Percentiles rank a stretch among this genome's conserved stretches.
Conservation (phyloP, 176 grass and related monocot genomes). For the Cenchrus fungigraminus region DNA sequence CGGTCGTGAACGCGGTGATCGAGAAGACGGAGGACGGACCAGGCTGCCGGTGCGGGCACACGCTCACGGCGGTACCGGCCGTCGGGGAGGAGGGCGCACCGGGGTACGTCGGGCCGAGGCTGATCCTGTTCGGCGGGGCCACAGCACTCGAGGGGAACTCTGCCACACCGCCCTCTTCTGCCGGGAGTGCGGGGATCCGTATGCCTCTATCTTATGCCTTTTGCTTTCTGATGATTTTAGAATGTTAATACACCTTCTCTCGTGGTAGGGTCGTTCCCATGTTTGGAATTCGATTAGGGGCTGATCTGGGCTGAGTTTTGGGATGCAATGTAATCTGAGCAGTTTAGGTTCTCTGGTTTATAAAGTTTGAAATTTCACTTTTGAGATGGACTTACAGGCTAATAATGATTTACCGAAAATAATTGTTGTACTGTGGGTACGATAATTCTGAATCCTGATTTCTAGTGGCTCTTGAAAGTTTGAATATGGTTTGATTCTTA, state of each 20-base stretch:
- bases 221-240: constrained; percentile 30
- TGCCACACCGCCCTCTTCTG: constrained; percentile 72
- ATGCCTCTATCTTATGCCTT: constrained; percentile 44
- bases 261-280: neutral
- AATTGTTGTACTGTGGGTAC: constrained; percentile 5
- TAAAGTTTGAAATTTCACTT: constrained; percentile 15
- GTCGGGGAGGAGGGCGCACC: constrained; percentile 86
- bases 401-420: neutral
- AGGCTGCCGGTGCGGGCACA: constrained; percentile 89
- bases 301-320: neutral
- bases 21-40: constrained; percentile 96
- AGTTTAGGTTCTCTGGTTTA: neutral
- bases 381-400: neutral
- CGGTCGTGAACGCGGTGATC: constrained; percentile 77
- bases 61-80: constrained; percentile 81
- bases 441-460: constrained; percentile 3
- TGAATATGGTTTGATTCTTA: neutral
- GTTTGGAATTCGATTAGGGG: neutral
- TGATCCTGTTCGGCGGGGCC: constrained; percentile 91
- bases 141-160: constrained; percentile 96
- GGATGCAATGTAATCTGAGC: constrained; percentile 4
- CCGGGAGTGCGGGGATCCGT: constrained; percentile 93
- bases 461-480: neutral
- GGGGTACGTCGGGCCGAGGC: constrained; percentile 72
- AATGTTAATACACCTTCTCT: constrained; percentile 6